Evolutionary conservation across 2,329 filamentous ascomycete species (phyloP), one percentile per base, ranked within the genome.

Genomic region (Trichoderma afroharzianum): DNA sequence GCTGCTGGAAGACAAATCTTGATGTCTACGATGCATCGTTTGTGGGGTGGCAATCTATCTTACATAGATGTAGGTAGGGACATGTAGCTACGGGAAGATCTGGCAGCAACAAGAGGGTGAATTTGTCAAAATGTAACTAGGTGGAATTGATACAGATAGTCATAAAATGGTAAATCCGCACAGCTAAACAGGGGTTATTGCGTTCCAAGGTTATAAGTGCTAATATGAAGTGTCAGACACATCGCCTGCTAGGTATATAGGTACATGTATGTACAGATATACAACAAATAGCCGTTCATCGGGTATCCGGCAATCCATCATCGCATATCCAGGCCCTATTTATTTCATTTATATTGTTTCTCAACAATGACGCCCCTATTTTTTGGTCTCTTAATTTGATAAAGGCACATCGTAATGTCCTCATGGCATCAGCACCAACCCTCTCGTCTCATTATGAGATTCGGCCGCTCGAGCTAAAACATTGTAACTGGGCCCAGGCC

Each of bases 401-500:
- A 43, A 43, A 2, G 7, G 39, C 15, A 43, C 4, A 43, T 9
- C 0, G n/a, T n/a, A 43, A n/a, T 18, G 39, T 7, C 15, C 39
- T 15, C 58, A 61, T 61, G 58, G 24, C 58, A 15, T 21, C 24
- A 21, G 24, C 15, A 50, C 6, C 58, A 24, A 36, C 26, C 18
- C 55, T 70, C 6, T 21, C 57, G 2, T 15, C 68, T 28, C 61
- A 30, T 63, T 59, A 74, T 64, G 74, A 79, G 69, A 77, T 80
- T 71, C 78, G 77, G 15, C 67, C 72, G 3, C 75, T 80, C 11
- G 73, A 70, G 18, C 71, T 71, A 3, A 71, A 78, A 47, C 75
- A 80, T 55, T 33, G 63, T 1, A 72, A 74, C 12, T 80, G 76
- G 76, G 76, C 69, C 14, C 47, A 26, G 2, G 77, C 77, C 6